A percentile compares a stretch with the other conserved stretches of the same genome.
These are phyloP conservation scores for Raffaelea deltoideospora DNA, from an alignment of 2,329 filamentous ascomycete species.

Conservation along the genomic window DNA sequence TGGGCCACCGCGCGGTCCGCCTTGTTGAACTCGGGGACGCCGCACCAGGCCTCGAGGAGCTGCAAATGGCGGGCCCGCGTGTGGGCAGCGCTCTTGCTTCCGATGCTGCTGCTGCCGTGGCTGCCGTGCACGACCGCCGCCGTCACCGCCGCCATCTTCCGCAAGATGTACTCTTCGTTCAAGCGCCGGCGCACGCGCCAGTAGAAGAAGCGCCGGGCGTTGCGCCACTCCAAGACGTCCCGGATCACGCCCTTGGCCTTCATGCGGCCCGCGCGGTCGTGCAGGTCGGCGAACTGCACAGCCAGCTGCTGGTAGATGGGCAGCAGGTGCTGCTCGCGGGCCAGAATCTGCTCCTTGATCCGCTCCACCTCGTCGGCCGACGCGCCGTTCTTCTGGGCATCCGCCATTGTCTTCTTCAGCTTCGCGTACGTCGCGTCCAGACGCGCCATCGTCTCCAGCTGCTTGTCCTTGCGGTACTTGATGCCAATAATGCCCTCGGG, in stretches of 20 bases:
- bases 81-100: slow-evolving; percentile 18
- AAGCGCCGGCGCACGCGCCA: slow-evolving; percentile 94
- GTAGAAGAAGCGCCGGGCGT: slow-evolving; percentile 96
- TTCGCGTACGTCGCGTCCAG: slow-evolving; percentile 71
- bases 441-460: slow-evolving; percentile 93
- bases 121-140: slow-evolving; percentile 17
- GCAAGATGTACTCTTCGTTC: slow-evolving; percentile 94
- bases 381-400: slow-evolving; percentile 40
- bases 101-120: slow-evolving; percentile 16
- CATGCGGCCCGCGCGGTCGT: slow-evolving; percentile 96
- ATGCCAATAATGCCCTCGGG: slow-evolving; percentile 97
- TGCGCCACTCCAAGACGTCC: slow-evolving; percentile 66
- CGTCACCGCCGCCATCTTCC: slow-evolving; percentile 51
- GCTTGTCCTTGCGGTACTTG: slow-evolving; percentile 96
- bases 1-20: slow-evolving; percentile 73
- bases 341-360: slow-evolving; percentile 71
- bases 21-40: slow-evolving; percentile 57
- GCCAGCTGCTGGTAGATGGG: slow-evolving; percentile 92
- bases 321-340: slow-evolving; percentile 75
- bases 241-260: slow-evolving; percentile 93
- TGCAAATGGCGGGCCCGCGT: slow-evolving; percentile 53
- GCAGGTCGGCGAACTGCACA: slow-evolving; percentile 92
- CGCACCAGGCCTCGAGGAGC: slow-evolving; percentile 71
- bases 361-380: slow-evolving; percentile 58
- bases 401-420: slow-evolving; percentile 62